Evolutionary conservation across 2,329 filamentous ascomycete species (phyloP), one percentile per base, ranked within the genome.

Genomic region (Aspergillus hiratsukae): DNA sequence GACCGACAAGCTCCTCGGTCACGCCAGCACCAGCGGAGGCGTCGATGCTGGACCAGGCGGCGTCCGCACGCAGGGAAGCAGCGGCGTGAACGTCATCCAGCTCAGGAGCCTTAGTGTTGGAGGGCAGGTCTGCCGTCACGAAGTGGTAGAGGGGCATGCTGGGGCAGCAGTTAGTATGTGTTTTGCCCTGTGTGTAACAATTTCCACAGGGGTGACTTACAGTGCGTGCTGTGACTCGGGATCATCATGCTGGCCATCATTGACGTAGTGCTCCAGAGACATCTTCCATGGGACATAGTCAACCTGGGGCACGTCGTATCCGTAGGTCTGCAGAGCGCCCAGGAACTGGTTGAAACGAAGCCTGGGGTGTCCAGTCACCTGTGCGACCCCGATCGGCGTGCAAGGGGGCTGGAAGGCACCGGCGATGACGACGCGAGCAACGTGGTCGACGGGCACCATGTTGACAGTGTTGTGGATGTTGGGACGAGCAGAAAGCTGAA

Each of bases 391-490:
- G 3, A 85, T 73, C 3, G 78, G 77, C 11, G 68, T 64, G n/a
- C 71, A 63, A 2, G 85, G 80, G 0, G 86, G 86, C 67, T 87
- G 82, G 64, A 95, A 80, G 0, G 85, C 82, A 4, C 87, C 80
- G 0, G 91, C 90, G 19, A 91, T 85, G 27, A 96, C 88, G 7
- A 96, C 83, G n/a, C 84, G 81, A 1, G 87, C 84, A 37, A 97
- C 91, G 63, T 96, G 90, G 60, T 86, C 85, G 27, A 96, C 91
- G 0, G 93, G 92, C 0, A 96, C 89, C 72, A 87, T 85, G 77
- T 97, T 97, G 73, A 97, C 85, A 0, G 90, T 90, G 77, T 96
- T 97, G 70, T 80, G 75, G 64, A 97, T 95, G 63, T 83, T 81
- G 1, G 92, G 93, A 0, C 90, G 82, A 2, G 81, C 80, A 2